Evolutionary conservation across 1,284 basidiomycete genomes (phyloP).

Genomic region (Leccinum huronense): DNA sequence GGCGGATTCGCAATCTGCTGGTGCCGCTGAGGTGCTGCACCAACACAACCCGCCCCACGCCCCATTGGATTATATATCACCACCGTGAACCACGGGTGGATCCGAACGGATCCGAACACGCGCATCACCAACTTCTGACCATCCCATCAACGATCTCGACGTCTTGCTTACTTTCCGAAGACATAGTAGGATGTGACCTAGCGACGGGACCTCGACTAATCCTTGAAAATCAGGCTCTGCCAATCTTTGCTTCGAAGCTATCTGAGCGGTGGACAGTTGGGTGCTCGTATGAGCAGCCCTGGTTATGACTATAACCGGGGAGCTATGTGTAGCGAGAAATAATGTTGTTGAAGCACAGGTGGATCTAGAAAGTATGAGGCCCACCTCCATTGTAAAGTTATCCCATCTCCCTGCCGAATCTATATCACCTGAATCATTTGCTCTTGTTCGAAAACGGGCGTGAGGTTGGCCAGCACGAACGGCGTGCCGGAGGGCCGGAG

Average conservation of each 20-base stretch:
- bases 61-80: background rate
- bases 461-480: background rate
- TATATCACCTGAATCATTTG: too few species aligned
- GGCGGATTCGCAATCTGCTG: background rate
- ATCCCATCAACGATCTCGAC: slow-evolving; percentile 1
- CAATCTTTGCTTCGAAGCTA: slow-evolving; percentile 5
- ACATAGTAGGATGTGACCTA: background rate
- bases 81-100: background rate
- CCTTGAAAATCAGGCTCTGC: background rate
- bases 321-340: too few species aligned
- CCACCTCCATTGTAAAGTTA: background rate
- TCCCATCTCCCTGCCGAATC: background rate
- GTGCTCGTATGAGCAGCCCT: slow-evolving; percentile 13
- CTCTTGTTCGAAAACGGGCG: background rate
- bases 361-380: background rate
- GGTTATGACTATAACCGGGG: slow-evolving; percentile 14
- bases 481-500: background rate
- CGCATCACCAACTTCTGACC: background rate
- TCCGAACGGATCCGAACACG: background rate
- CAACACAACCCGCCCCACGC: too few species aligned
- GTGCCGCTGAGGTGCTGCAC: background rate
- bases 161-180: background rate
- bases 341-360: background rate
- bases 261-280: background rate
- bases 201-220: background rate